These are phyloP conservation scores for Quercus tomentella DNA, from an alignment of 331 rosid species.

Conservation along the genomic window DNA sequence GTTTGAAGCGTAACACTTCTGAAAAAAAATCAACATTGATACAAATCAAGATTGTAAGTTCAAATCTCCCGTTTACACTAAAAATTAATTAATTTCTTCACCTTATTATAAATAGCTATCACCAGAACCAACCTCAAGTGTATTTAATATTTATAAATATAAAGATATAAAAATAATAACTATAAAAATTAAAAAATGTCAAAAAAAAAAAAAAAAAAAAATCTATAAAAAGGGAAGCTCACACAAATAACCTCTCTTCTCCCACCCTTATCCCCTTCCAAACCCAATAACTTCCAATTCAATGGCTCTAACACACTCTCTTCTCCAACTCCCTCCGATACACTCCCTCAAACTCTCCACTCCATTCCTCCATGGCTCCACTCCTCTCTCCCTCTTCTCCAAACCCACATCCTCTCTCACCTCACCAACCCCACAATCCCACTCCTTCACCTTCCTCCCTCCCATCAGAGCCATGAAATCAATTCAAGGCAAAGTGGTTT, in stretches of 20 bases:
- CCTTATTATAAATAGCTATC: too few relatives aligned
- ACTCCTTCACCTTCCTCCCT: constrained; percentile 28
- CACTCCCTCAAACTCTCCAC: constrained; percentile 48
- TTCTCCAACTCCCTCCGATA: constrained; percentile 53
- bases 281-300: not conserved
- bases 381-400: constrained; percentile 42
- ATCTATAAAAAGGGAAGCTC: not conserved
- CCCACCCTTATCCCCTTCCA: not conserved
- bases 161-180: too few relatives aligned
- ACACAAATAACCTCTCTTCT: accelerated
- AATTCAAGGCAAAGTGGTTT: constrained; percentile 78
- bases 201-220: too few relatives aligned
- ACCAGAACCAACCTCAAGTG: accelerated
- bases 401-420: constrained; percentile 35
- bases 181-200: too few relatives aligned
- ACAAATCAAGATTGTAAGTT: too few relatives aligned
- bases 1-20: accelerated
- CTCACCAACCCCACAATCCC: constrained; percentile 14
- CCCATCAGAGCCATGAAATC: constrained; percentile 61
- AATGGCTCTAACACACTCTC: constrained; percentile 39
- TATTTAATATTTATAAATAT: too few relatives aligned
- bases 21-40: accelerated
- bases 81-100: accelerated
- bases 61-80: accelerated
- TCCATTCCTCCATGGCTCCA: constrained; percentile 57